Evolutionary conservation across 2,329 filamentous ascomycete species (phyloP), one percentile per base, ranked within the genome.

Genomic region (Colletotrichum tanaceti): DNA sequence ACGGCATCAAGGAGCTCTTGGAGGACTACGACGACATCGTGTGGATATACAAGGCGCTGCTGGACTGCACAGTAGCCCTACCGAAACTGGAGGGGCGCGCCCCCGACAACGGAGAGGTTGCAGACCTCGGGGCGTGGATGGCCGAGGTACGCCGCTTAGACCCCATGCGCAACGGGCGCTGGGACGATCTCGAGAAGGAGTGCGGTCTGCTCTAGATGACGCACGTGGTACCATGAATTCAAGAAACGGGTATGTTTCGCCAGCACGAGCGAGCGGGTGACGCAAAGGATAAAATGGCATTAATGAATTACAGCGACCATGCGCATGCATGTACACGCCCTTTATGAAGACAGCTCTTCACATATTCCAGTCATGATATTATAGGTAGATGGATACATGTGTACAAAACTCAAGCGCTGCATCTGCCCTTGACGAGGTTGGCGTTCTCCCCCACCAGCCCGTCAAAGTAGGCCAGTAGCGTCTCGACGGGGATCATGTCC

Each of bases 21-120:
- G 83, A 87, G 65, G 88, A 87, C 71, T 94, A 87, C 70, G 70
- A 76, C 4, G 81, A 86, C 58, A 77, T 82, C 77, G 97, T 97
- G 79, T 96, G 93, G 88, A 92, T 97, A 52, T 97, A 97, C 76
- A 93, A 97, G 79, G 91, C 91, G 5, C 82, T 98, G 58, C 85
- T 98, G 28, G 89, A 93, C 71, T 94, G 93, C 75, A 90, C 90
- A 1, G 76, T 90, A 38, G 81, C 83, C 39, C 78, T 91, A n/a
- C 84, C 83, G 63, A 77, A 78, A n/a, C 74, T 92, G 69, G 85
- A 85, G 73, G 79, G 80, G 79, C 74, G 80, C 53, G 75, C 78
- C 66, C 84, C 77, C 3, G 72, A 72, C 11, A 65, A 70, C 1
- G 76, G 81, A 6, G 83, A 87, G 71, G 79, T 79, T 68, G 74